phyloP scores from a whole-genome alignment of 2,329 filamentous ascomycete species.

The Alternaria sp. region DNA sequence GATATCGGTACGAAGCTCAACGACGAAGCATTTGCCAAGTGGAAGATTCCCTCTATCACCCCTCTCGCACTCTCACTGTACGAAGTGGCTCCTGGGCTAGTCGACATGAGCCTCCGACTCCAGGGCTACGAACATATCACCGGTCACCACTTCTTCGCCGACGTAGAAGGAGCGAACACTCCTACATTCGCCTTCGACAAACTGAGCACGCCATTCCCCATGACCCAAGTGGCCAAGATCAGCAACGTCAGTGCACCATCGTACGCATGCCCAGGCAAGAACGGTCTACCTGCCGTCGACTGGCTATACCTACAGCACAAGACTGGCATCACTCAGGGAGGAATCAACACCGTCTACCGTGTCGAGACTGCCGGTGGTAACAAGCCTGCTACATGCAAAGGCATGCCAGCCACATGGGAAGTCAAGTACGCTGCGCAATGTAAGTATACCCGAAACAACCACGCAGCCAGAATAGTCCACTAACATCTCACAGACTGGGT shows the following conservation, averaged over 20 bases:
- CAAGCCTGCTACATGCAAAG: slow-evolving; percentile 50
- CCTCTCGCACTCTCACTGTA: slow-evolving; percentile 42
- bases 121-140: slow-evolving; percentile 52
- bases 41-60: slow-evolving; percentile 42
- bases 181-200: slow-evolving; percentile 67
- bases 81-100: slow-evolving; percentile 18
- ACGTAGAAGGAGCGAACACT: slow-evolving; percentile 32
- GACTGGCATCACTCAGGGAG: slow-evolving; percentile 46
- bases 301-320: slow-evolving; percentile 57
- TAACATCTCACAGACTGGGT: slow-evolving; percentile 50
- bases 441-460: slow-evolving; percentile 12
- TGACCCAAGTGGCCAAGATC: slow-evolving; percentile 55
- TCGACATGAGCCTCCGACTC: slow-evolving; percentile 35
- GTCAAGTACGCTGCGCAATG: slow-evolving; percentile 54
- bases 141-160: slow-evolving; percentile 72
- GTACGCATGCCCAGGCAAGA: slow-evolving; percentile 46
- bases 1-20: slow-evolving; percentile 44
- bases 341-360: slow-evolving; percentile 55
- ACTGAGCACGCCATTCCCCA: slow-evolving; percentile 49
- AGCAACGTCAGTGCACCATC: slow-evolving; percentile 60
- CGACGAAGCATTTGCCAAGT: slow-evolving; percentile 35
- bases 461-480: background rate
- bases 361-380: slow-evolving; percentile 57
- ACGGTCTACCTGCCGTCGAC: slow-evolving; percentile 49
- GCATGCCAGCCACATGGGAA: slow-evolving; percentile 39